Evolutionary conservation across 257 asterid species (phyloP).

Genomic region (Fraxinus quadrangulata): DNA sequence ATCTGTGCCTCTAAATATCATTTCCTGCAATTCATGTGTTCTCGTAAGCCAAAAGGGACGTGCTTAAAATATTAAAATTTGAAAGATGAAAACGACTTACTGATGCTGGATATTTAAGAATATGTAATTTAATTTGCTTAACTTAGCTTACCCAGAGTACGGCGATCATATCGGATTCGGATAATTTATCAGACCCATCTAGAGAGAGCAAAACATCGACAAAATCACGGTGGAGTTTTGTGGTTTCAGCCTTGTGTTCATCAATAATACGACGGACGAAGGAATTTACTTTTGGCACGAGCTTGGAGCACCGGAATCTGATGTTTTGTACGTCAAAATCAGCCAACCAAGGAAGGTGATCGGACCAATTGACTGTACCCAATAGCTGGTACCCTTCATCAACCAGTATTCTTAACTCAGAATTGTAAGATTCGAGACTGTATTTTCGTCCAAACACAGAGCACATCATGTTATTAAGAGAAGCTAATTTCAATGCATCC

Average conservation of each 20-base stretch:
- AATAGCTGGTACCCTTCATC: conserved; percentile 55
- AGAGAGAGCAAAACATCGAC: conserved; percentile 72
- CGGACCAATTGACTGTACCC: conserved; percentile 65
- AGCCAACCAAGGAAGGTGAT: conserved; percentile 57
- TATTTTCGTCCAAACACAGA: conserved; percentile 41
- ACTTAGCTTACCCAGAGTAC: conserved; percentile 70
- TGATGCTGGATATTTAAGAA: no score
- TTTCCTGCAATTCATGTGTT: conserved; percentile 49
- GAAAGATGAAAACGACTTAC: no score
- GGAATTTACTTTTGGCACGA: conserved; percentile 65
- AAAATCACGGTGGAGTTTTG: conserved; percentile 36
- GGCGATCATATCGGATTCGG: conserved; percentile 77
- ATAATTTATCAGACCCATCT: conserved; percentile 32
- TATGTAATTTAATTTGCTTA: no score
- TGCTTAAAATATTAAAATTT: no score
- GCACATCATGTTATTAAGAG: conserved; percentile 43
- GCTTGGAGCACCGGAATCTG: conserved; percentile 55
- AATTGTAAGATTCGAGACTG: conserved; percentile 16
- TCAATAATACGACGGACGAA: conserved; percentile 55
- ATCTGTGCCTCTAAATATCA: conserved; percentile 88
- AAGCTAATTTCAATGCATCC: conserved; percentile 36
- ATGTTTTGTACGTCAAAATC: conserved; percentile 66
- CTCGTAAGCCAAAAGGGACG: no score
- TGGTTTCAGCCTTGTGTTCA: conserved; percentile 35
- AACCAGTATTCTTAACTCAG: conserved; percentile 31